Conservation (phyloP, 148 eudicot genomes). For the Amaranthus palmeri region DNA sequence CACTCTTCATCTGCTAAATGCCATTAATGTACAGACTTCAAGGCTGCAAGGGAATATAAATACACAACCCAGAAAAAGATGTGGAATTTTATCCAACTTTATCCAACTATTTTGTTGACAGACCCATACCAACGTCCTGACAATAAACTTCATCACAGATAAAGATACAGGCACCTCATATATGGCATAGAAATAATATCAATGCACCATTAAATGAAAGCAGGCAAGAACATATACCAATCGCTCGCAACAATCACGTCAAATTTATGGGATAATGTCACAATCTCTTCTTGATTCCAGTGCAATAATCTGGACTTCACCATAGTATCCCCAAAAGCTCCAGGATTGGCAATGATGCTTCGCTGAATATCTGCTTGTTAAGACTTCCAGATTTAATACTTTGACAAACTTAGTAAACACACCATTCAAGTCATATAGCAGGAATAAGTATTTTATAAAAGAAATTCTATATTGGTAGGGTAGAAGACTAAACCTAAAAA, state of each 20-base stretch:
- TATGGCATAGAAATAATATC: neutral
- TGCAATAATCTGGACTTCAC: constrained; percentile 64
- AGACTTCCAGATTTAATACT: constrained; percentile 9
- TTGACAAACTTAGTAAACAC: neutral
- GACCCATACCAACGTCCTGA: neutral
- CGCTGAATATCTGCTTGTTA: constrained; percentile 76
- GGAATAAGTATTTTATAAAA: too few species aligned
- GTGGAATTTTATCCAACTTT: neutral
- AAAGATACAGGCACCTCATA: neutral
- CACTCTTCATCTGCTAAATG: neutral
- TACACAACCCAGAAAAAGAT: neutral
- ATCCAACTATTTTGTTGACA: constrained; percentile 2
- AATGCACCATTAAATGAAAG: neutral
- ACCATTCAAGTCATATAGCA: neutral
- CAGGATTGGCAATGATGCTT: constrained; percentile 51
- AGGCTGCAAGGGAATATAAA: constrained; percentile 5
- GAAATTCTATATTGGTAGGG: too few species aligned
- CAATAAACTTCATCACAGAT: neutral
- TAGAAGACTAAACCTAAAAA: neutral
- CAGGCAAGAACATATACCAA: constrained; percentile 47
- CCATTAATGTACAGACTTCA: neutral
- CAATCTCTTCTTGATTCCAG: constrained; percentile 56
- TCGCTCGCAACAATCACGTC: constrained; percentile 85
- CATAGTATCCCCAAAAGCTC: constrained; percentile 52
- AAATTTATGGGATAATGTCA: constrained; percentile 39